phyloP scores from a whole-genome alignment of 83 land plant species.

The Thuja plicata region DNA sequence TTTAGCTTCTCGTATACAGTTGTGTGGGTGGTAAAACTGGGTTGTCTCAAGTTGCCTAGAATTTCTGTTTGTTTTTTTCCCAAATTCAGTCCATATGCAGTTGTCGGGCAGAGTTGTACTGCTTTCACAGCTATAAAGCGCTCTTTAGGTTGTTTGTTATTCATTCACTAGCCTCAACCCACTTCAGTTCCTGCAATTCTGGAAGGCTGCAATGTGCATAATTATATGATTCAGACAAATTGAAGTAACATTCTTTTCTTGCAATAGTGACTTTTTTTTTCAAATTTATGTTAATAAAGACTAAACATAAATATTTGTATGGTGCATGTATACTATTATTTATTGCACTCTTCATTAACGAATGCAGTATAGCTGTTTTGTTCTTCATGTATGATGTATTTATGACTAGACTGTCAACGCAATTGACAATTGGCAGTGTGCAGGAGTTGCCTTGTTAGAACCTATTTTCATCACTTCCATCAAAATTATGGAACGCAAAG shows the following conservation, averaged over 20 bases:
- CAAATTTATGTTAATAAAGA: background rate
- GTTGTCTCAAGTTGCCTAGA: background rate
- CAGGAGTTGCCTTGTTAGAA: constrained; percentile 38
- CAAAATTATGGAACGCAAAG: constrained; percentile 50
- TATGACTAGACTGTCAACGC: background rate
- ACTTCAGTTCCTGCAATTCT: background rate
- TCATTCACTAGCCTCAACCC: background rate
- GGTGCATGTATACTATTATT: no score
- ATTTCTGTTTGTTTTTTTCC: background rate
- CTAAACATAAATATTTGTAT: no score
- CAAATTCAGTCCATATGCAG: background rate
- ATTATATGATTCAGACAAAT: no score
- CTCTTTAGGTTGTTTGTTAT: background rate
- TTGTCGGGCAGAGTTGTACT: background rate
- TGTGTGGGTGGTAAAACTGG: background rate
- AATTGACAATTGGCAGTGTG: background rate
- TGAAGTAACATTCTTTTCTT: background rate
- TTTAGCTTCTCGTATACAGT: background rate
- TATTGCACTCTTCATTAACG: background rate
- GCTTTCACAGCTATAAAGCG: background rate
- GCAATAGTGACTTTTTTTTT: no score
- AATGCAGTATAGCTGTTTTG: background rate
- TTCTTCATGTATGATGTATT: background rate
- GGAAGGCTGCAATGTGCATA: background rate
- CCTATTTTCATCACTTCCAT: constrained; percentile 22